phyloP scores from a whole-genome alignment of 441 rosid genomes.

The Jatropha multifida region DNA sequence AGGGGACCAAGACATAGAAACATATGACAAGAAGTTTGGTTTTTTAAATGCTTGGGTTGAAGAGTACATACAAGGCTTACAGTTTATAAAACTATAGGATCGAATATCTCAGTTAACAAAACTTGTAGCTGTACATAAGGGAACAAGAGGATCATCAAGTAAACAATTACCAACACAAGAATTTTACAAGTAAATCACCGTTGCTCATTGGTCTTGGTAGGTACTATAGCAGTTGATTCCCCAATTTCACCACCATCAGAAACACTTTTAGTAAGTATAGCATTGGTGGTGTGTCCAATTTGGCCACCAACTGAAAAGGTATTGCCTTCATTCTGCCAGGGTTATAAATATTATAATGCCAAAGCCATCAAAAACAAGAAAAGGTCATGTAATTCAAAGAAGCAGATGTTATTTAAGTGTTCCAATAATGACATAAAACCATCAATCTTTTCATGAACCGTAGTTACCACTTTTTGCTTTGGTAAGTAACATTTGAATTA shows the following conservation, averaged over 20 bases:
- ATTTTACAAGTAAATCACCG: not conserved
- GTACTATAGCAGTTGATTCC: conserved; percentile 8
- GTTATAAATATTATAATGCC: not conserved
- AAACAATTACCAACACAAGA: not conserved
- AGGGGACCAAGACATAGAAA: too few species aligned
- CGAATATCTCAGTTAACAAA: not conserved
- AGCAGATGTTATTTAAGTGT: not conserved
- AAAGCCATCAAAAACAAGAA: not conserved
- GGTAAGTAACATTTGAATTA: not conserved
- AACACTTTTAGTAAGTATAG: conserved; percentile 11
- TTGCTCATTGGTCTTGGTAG: not conserved
- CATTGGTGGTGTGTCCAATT: conserved; percentile 12
- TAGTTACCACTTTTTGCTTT: not conserved
- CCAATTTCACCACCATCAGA: conserved; percentile 3
- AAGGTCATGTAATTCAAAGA: not conserved
- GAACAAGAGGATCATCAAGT: not conserved
- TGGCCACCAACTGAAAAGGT: conserved; percentile 10
- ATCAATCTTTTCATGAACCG: not conserved
- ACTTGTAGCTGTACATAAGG: not conserved
- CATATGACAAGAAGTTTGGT: not conserved
- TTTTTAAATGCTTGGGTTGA: not conserved
- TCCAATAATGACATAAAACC: not conserved
- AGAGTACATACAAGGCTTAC: not conserved
- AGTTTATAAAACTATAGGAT: not conserved
- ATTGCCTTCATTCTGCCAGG: conserved; percentile 27